These are phyloP conservation scores for Kwoniella europaea DNA, from an alignment of 768 basidiomycete species.

Conservation along the genomic window DNA sequence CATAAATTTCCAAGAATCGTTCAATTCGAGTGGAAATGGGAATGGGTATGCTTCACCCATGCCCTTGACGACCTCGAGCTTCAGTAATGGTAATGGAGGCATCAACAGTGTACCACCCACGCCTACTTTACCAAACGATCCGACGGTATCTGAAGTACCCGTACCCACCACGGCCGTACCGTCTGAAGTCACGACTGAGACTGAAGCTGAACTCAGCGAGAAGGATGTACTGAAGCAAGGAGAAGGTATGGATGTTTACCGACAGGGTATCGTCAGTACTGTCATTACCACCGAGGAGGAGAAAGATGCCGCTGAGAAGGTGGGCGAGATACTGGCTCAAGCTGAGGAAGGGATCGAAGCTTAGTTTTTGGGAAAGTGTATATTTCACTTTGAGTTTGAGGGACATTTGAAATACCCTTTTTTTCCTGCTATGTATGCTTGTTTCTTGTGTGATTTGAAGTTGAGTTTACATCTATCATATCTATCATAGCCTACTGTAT, in stretches of 20 bases:
- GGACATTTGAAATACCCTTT: not conserved
- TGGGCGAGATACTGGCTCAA: conserved; percentile 16
- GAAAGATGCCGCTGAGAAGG: conserved; percentile 22
- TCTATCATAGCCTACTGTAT: too few species aligned
- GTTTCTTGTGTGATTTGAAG: too few species aligned
- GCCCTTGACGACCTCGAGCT: conserved; percentile 29
- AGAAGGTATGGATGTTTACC: conserved; percentile 34
- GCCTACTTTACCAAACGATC: not conserved
- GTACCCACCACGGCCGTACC: not conserved
- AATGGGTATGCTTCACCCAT: conserved; percentile 32
- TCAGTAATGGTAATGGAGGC: conserved; percentile 18
- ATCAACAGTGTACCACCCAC: conserved; percentile 14
- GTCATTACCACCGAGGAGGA: conserved; percentile 31
- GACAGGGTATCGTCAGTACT: conserved; percentile 30
- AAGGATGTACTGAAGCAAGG: conserved; percentile 1
- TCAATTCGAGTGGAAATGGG: conserved; percentile 54
- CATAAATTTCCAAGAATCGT: conserved; percentile 84
- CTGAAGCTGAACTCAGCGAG: not conserved
- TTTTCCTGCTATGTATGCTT: not conserved
- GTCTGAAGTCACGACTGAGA: not conserved
- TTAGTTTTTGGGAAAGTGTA: not conserved
- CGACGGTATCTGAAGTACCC: not conserved
- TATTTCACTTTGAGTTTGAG: not conserved
- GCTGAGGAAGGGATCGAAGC: not conserved
- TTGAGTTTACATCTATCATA: too few species aligned